phyloP scores from a whole-genome alignment of 2,329 filamentous ascomycete genomes.

The Emmonsia crescens region DNA sequence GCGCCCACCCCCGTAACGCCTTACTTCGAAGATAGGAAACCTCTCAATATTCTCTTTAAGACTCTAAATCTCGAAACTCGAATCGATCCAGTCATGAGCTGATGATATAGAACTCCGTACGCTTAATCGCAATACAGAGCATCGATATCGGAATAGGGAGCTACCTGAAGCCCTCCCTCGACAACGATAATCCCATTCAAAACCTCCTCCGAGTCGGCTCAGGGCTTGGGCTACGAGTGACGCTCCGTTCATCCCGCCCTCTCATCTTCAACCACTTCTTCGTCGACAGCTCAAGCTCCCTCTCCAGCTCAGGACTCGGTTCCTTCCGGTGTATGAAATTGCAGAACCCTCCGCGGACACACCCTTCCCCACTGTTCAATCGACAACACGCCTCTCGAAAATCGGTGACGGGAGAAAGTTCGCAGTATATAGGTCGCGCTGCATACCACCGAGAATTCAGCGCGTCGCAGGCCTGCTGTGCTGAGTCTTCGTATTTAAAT shows the following conservation, averaged over 20 bases:
- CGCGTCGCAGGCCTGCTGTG: conserved; percentile 85
- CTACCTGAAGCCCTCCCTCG: not conserved
- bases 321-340: conserved; percentile 99
- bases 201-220: conserved; percentile 67
- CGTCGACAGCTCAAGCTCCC: conserved; percentile 74
- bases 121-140: not conserved
- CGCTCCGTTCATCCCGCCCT: conserved; percentile 73
- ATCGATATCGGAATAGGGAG: not conserved
- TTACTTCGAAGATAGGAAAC: conserved; percentile 5
- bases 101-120: not conserved
- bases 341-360: conserved; percentile 92
- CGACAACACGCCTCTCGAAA: conserved; percentile 96
- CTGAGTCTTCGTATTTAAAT: conserved; percentile 98
- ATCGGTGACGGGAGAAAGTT: conserved; percentile 91
- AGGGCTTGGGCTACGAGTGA: conserved; percentile 71
- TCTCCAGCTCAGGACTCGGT: conserved; percentile 75
- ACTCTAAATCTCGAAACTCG: not conserved
- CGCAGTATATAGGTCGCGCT: conserved; percentile 93
- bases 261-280: conserved; percentile 92
- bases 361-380: conserved; percentile 88
- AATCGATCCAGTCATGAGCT: not conserved
- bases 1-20: not conserved
- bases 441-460: conserved; percentile 96
- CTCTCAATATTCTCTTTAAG: not conserved
- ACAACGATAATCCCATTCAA: conserved; percentile 28